Percentiles rank a stretch among this genome's conserved stretches.
These are phyloP conservation scores for Zea luxurians DNA, from an alignment of 176 grass and related monocot species.

Conservation along the genomic window DNA sequence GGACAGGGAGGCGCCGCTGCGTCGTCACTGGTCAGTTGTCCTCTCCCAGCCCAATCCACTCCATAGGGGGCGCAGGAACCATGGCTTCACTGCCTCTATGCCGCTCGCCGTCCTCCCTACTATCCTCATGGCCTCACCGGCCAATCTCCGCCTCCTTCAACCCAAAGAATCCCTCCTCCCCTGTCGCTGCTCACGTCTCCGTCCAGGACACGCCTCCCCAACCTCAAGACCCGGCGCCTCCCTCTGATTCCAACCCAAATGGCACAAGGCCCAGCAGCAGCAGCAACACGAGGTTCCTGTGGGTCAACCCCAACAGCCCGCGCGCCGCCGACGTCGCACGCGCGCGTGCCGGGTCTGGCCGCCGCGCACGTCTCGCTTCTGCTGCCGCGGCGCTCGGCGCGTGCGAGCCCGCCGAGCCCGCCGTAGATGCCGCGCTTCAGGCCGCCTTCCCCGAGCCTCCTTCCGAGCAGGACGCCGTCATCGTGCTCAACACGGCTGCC, in stretches of 20 bases:
- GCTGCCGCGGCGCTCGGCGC: constrained; percentile 55
- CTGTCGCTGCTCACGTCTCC: constrained; percentile 43
- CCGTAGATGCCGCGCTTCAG: constrained; percentile 50
- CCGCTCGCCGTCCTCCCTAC: constrained; percentile 40
- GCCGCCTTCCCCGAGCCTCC: constrained; percentile 45
- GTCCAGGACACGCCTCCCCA: constrained; percentile 51
- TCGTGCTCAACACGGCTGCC: constrained; percentile 64
- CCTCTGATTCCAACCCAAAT: constrained; percentile 12
- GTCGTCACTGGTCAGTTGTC: neutral
- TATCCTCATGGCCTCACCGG: constrained; percentile 46
- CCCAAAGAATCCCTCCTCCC: constrained; percentile 23
- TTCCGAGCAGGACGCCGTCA: constrained; percentile 79
- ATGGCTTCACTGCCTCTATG: constrained; percentile 49
- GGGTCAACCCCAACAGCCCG: constrained; percentile 92
- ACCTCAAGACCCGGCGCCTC: constrained; percentile 32
- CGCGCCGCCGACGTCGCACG: constrained; percentile 48
- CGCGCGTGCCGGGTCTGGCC: constrained; percentile 38
- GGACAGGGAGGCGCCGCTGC: neutral
- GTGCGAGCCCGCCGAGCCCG: constrained; percentile 38
- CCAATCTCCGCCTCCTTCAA: constrained; percentile 44
- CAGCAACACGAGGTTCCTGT: constrained; percentile 50
- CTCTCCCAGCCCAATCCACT: constrained; percentile 39
- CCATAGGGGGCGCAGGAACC: constrained; percentile 20
- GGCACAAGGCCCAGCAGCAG: constrained; percentile 21
- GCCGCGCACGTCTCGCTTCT: constrained; percentile 51